A percentile compares a stretch with the other conserved stretches of the same genome.
Evolutionary conservation across 2,329 filamentous ascomycete genomes (phyloP).

Genomic region (Cercospora beticola): DNA sequence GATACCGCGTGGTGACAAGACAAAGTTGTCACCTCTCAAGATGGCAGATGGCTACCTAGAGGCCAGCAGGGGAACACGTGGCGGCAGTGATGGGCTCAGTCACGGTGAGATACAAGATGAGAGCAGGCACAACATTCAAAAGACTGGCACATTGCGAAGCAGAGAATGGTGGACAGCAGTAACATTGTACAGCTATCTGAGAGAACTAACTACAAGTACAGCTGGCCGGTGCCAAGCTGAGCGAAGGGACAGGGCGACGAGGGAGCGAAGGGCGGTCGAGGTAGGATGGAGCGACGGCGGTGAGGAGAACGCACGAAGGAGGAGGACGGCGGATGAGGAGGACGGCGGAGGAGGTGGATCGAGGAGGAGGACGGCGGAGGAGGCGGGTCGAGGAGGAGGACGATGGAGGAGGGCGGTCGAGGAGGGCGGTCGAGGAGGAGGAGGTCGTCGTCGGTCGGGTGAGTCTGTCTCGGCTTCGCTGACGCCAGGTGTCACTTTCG

Average conservation of each 20-base stretch:
- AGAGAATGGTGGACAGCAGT: background rate
- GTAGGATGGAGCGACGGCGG: background rate
- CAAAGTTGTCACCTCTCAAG: background rate
- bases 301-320: background rate
- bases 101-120: background rate
- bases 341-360: background rate
- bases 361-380: background rate
- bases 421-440: background rate
- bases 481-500: background rate
- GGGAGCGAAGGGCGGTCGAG: background rate
- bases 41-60: background rate
- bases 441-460: background rate
- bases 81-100: background rate
- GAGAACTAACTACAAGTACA: background rate
- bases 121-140: background rate
- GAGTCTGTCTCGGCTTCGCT: slow-evolving; percentile 5
- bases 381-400: background rate
- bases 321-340: background rate
- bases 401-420: background rate
- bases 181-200: background rate
- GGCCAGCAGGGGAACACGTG: background rate
- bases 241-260: background rate
- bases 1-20: too few species aligned
- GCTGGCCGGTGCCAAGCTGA: background rate
- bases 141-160: background rate